phyloP scores from a whole-genome alignment of 257 asterid species.

The Petunia axillaris region DNA sequence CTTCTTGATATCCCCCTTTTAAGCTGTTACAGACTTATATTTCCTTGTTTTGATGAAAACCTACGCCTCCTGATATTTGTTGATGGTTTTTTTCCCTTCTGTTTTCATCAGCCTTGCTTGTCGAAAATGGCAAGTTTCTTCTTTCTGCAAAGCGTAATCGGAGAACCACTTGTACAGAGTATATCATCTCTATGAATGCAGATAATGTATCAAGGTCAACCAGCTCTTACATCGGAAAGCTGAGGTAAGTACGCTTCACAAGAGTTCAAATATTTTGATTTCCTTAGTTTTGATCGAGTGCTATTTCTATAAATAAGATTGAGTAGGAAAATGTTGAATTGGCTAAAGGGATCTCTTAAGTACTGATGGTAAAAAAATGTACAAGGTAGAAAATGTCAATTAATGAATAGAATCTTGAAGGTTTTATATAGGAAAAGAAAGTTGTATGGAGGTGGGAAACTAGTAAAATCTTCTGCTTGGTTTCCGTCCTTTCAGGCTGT shows the following conservation, averaged over 20 bases:
- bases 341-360: not conserved
- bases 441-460: not conserved
- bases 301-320: not conserved
- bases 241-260: slow-evolving; percentile 53
- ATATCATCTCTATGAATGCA: slow-evolving; percentile 77
- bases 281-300: not conserved
- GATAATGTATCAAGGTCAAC: slow-evolving; percentile 76
- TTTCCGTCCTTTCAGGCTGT: not conserved
- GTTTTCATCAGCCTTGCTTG: slow-evolving; percentile 65
- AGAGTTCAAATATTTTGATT: not conserved
- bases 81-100: not conserved
- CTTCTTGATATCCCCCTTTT: slow-evolving; percentile 2
- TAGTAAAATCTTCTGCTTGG: not conserved
- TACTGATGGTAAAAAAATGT: slow-evolving; percentile 7
- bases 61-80: not conserved
- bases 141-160: slow-evolving; percentile 85
- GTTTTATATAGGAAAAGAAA: not conserved
- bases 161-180: slow-evolving; percentile 80
- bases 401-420: slow-evolving; percentile 9
- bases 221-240: slow-evolving; percentile 72
- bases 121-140: slow-evolving; percentile 87
- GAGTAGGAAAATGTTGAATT: not conserved
- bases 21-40: not conserved
- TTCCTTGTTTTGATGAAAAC: not conserved
- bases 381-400: not conserved